Base-by-base conservation (phyloP, 1,284 basidiomycete species). In the Coniophora puteana region DNA sequence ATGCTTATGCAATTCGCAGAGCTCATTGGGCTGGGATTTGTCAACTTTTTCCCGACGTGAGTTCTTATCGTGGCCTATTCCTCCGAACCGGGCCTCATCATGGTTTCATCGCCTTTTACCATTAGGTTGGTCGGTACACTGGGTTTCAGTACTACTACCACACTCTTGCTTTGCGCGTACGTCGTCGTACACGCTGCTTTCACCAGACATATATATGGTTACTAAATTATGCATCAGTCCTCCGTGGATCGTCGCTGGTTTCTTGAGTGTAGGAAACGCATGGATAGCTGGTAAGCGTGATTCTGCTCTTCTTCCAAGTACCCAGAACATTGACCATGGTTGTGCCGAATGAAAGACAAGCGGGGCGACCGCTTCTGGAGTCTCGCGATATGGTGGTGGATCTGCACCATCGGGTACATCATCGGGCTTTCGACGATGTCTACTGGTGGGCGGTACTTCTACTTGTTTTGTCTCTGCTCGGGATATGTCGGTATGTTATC, bases 31-130 rank as follows among this genome's bases (percentile, higher is more conserved):
- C 65, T 86, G 24, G 82, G 80, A 33, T 88, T 88, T 56, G 74
- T 81, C 38, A 77, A 80, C 51, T 89, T 84, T 65, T 89, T 86
- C 65, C 81, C 80, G 20, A 83, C 81, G 77, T 81, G 48, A 39
- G 71, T 61, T 8, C n/a, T 4, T 13, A 8, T 36, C 5, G 8
- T 10, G 17, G 18, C 17, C 42, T 34, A 4, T 17, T 23, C 13
- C 4, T 13, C n/a, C 30, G 40, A 21, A 13, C 16, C 21, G 3
- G 12, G n/a, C 23, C 35, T 26, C 27, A 36, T 24, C 27, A 12
- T 21, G 27, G 23, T 21, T 7, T 25, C 49, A 12, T 44, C 35
- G 4, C 13, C 12, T 32, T 14, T 29, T 5, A 48, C 40, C 35
- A 37, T 30, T 22, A 81, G 82, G 1, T 65, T 88, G 36, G 78